phyloP scores from a whole-genome alignment of 2,329 filamentous ascomycete genomes.

The Colletotrichum higginsianum region DNA sequence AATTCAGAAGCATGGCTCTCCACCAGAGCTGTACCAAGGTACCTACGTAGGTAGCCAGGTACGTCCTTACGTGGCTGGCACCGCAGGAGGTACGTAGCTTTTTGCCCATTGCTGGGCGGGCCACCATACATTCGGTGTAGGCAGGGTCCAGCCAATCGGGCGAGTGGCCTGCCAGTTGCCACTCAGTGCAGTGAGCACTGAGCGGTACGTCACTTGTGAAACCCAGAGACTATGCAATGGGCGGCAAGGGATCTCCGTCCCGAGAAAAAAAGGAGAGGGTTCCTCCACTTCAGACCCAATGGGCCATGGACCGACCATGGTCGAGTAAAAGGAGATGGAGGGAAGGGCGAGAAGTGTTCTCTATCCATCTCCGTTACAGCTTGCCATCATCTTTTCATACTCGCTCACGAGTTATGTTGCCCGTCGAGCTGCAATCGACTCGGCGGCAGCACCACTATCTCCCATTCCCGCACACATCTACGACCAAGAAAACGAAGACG shows the following conservation, averaged over 20 bases:
- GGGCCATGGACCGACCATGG: not conserved
- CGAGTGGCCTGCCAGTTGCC: too few relatives aligned
- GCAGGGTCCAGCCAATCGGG: too few relatives aligned
- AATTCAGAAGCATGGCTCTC: too few relatives aligned
- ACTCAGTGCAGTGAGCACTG: too few relatives aligned
- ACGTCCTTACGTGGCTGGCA: too few relatives aligned
- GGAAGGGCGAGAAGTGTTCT: not conserved
- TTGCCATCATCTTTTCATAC: not conserved
- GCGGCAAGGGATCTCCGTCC: conserved; percentile 3
- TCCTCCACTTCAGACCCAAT: not conserved
- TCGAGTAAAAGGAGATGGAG: conserved; percentile 18
- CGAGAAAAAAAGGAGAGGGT: not conserved
- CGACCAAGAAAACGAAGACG: not conserved
- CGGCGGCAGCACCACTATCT: not conserved
- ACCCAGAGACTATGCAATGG: not conserved
- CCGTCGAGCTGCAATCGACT: not conserved
- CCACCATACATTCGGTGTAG: too few relatives aligned
- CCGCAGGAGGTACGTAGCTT: too few relatives aligned
- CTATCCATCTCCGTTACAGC: conserved; percentile 1
- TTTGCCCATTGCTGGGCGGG: too few relatives aligned
- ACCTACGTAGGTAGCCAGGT: too few relatives aligned
- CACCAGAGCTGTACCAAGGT: too few relatives aligned
- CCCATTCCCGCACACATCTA: not conserved
- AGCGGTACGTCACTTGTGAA: not conserved
- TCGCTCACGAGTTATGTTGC: not conserved